phyloP scores from a whole-genome alignment of 2,329 filamentous ascomycete species.

The Cladophialophora exuberans region DNA sequence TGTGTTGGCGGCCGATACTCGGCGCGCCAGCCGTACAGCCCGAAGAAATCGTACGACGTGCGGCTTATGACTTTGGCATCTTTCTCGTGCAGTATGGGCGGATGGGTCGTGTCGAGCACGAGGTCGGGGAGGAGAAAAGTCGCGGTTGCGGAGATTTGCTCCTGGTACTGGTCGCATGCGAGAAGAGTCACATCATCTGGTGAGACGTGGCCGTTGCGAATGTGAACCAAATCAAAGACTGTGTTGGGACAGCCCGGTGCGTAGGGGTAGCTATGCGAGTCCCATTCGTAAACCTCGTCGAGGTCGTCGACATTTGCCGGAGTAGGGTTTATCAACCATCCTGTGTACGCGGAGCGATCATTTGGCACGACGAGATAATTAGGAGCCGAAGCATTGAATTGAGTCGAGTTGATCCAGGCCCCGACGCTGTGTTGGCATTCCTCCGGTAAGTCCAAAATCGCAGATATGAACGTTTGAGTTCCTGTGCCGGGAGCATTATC shows the following conservation, averaged over 20 bases:
- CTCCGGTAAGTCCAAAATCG: neutral
- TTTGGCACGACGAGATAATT: neutral
- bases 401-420: no score
- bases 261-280: conserved; percentile 15
- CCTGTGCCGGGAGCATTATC: neutral
- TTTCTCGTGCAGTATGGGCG: no score
- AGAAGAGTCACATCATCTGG: conserved; percentile 8
- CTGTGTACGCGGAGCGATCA: neutral
- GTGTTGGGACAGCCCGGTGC: conserved; percentile 25
- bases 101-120: no score
- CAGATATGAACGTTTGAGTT: neutral
- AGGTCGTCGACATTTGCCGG: no score
- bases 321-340: neutral
- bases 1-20: no score
- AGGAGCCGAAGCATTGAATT: neutral
- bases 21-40: neutral
- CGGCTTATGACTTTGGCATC: neutral
- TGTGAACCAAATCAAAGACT: conserved; percentile 21
- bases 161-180: conserved; percentile 17
- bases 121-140: neutral
- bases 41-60: neutral
- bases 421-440: neutral
- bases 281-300: no score
- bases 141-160: neutral
- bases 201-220: neutral